Evolutionary conservation across 345 rosid genomes (phyloP), one percentile per base, ranked within the genome.

Genomic region (Sisymbrium altissimum): DNA sequence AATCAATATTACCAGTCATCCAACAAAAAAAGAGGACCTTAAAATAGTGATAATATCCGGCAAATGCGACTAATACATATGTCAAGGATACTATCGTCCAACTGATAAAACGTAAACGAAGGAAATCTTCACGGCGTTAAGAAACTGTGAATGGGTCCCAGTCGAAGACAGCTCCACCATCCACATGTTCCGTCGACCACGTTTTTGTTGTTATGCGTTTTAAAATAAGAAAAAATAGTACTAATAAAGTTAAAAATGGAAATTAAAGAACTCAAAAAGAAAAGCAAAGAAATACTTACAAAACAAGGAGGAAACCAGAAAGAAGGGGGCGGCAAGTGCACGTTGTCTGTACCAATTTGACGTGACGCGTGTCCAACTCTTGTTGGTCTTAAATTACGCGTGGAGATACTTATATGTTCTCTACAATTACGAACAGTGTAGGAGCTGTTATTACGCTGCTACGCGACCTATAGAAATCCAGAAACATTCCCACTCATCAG

Each of bases 141-240:
- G 18, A 15, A 54, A 54, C 41, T 15, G 59, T 27, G 29, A 45
- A 58, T 76, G 59, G 79, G 75, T 27, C 75, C 74, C 15, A 14
- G 15, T 9, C 5, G 6, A 35, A 54, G 70, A 76, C 70, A 76
- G 64, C 66, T 63, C 75, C 79, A 69, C 75, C 58, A 61, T 11
- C 70, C 74, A 68, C 79, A 68, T 68, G 17, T 68, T 62, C 65
- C 70, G 58, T 69, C 70, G 74, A 68, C 74, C 79, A 69, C 79
- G 79, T 76, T 69, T 76, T 76, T 76, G 79, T 69, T 62, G 64
- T 63, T 63, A 76, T 76, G 75, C 60, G 59, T 76, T 44, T 53
- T 44, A 3, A 17, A 48, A 59, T 15, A 44, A 57, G 8, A 66
- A 17, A n/a, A 49, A 15, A 17, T 2, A 21, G 13, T 9, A 55